These are phyloP conservation scores for Spizellomyces sp. DNA, from an alignment of 192 early-diverging fungal species.

Conservation along the genomic window DNA sequence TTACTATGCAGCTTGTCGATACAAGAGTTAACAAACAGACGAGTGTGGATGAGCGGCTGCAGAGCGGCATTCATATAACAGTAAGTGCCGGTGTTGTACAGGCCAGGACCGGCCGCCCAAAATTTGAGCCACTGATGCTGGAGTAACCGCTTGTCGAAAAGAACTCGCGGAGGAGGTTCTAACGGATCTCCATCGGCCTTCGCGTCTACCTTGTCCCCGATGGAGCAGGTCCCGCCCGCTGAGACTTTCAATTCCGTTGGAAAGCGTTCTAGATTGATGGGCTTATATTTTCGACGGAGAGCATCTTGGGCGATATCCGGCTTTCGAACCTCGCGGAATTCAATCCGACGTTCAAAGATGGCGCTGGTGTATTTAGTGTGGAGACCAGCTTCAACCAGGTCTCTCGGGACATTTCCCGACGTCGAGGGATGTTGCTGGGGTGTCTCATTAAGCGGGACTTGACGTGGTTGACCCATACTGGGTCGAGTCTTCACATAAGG, in stretches of 20 bases:
- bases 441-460: too few species aligned
- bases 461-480: too few species aligned
- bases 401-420: too few species aligned
- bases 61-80: neutral
- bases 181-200: too few species aligned
- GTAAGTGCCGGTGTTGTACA: neutral
- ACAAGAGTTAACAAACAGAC: neutral
- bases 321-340: neutral
- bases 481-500: too few species aligned
- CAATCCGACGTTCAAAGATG: slow-evolving; percentile 2
- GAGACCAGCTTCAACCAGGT: too few species aligned
- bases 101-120: slow-evolving; percentile 1
- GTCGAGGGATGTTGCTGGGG: too few species aligned
- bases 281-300: slow-evolving; percentile 1
- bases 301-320: neutral
- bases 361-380: neutral
- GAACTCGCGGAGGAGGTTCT: too few species aligned
- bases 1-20: neutral
- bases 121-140: neutral
- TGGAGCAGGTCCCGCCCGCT: too few species aligned
- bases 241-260: too few species aligned
- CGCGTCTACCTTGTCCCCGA: too few species aligned
- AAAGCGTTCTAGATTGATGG: neutral
- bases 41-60: neutral
- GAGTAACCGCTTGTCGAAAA: too few species aligned